Base-by-base conservation (phyloP, 371 early-diverging fungal species). In the Apophysomyces elegans region DNA sequence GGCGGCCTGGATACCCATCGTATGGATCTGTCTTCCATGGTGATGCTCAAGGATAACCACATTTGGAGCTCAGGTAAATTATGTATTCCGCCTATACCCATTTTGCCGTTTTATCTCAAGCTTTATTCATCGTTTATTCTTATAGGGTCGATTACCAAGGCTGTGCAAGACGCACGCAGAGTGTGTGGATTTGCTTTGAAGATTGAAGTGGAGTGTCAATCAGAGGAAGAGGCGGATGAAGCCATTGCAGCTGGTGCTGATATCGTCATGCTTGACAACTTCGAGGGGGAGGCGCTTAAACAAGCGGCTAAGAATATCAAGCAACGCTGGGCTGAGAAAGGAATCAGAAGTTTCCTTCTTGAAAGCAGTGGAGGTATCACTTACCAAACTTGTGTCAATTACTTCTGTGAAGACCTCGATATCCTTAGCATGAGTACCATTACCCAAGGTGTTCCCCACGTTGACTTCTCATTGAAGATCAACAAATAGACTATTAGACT, bases 31-130 rank as follows among this genome's bases (percentile, higher is more conserved):
- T 96, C 96, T 4, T 88, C 93, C 37, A 96, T 98, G 97, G 93
- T 99, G 63, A 99, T 99, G 99, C 88, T 99, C 60, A 99, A 99
- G 80, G 99, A 99, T 78, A 98, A 99, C 78, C 99, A 99, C 68
- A 91, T 99, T 61, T 96, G 97, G 96, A 91, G 93, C 58, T 89
- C 93, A 56, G 92, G 91, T 87, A 80, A 59, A 63, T 36, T 4
- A 47, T 47, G 38, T 13, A 41, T 41, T 41, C 13, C 13, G 41
- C 13, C 13, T 41, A 26, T 26, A 1, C 41, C 13, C 41, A 41
- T 41, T 41, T 13, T 41, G 41, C 41, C 13, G 1, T 41, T 41
- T 26, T 26, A 26, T 2, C 32, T 26, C 2, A 26, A 26, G 32
- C 41, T 13, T n/a, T 59, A 9, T 35, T 46, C 13, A 26, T 37